phyloP scores from a whole-genome alignment of 2,329 filamentous ascomycete genomes.

The Lachnellula subtilissima region DNA sequence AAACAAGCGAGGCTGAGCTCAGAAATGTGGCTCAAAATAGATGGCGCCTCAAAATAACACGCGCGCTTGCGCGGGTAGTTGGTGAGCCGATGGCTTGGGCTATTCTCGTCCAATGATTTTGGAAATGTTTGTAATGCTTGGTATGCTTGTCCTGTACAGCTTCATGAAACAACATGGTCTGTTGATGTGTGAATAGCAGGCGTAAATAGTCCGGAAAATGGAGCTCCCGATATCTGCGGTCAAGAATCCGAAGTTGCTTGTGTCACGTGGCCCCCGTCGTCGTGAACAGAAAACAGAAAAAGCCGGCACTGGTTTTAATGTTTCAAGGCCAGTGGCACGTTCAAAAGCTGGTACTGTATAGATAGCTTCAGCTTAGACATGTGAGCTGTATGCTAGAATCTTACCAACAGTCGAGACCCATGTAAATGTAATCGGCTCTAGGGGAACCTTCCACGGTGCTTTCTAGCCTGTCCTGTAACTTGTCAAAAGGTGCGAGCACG shows the following conservation, averaged over 20 bases:
- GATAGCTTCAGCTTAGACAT: no score
- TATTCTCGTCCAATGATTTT: constrained; percentile 7
- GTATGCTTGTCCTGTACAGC: neutral
- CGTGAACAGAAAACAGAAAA: no score
- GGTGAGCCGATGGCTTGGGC: neutral
- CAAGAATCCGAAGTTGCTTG: neutral
- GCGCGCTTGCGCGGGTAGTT: constrained; percentile 9
- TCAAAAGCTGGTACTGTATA: no score
- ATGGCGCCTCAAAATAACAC: constrained; percentile 5
- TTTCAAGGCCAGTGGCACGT: no score
- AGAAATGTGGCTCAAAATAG: constrained; percentile 3
- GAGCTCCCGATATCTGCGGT: neutral
- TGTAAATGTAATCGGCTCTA: no score
- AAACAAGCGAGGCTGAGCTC: constrained; percentile 12
- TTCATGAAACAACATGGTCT: neutral
- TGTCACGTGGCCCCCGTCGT: neutral
- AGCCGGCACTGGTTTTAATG: no score
- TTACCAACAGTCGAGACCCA: no score
- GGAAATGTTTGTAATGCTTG: neutral
- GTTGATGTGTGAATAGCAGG: neutral
- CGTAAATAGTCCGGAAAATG: neutral
- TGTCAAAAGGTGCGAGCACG: no score
- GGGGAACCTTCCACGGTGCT: no score
- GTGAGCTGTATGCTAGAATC: no score
- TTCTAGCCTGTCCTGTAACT: no score